A percentile compares a stretch with the other conserved stretches of the same genome.
Conservation (phyloP, 2,329 filamentous ascomycete genomes). For the Arthrobotrys megalospora region DNA sequence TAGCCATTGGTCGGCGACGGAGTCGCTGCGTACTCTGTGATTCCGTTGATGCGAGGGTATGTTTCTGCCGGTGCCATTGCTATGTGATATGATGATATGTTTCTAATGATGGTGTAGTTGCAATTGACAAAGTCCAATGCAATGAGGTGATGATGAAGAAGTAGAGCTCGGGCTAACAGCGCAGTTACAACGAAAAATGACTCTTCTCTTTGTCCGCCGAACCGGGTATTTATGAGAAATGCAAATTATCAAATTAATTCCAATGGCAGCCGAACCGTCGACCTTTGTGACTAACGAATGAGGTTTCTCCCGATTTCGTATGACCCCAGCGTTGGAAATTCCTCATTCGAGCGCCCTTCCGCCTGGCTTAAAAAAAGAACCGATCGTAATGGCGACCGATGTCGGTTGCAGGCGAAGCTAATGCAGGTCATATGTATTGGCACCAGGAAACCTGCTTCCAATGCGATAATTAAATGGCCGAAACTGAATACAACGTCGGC, state of each 20-base stretch:
- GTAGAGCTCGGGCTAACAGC: neutral
- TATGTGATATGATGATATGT: neutral
- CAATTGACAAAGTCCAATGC: neutral
- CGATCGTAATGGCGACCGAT: constrained; percentile 16
- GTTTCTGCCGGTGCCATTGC: constrained; percentile 26
- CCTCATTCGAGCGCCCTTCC: neutral
- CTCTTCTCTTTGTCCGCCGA: too few species aligned
- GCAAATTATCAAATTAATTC: too few species aligned
- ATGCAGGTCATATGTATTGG: constrained; percentile 25
- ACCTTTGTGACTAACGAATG: neutral
- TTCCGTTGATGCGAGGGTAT: constrained; percentile 61
- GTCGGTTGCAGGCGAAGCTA: constrained; percentile 22
- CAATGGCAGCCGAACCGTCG: too few species aligned
- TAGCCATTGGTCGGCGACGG: constrained; percentile 49
- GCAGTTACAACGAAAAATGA: too few species aligned
- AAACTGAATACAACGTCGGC: constrained; percentile 24
- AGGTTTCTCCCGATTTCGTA: neutral
- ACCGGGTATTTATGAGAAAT: too few species aligned
- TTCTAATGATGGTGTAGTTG: neutral
- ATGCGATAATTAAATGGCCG: neutral
- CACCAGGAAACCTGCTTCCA: neutral
- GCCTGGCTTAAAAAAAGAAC: constrained; percentile 5
- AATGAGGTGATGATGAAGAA: neutral
- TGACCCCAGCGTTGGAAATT: neutral
- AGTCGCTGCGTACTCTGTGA: constrained; percentile 63